Evolutionary conservation across 2,329 filamentous ascomycete species (phyloP).

Genomic region (Bipolaris cookei): DNA sequence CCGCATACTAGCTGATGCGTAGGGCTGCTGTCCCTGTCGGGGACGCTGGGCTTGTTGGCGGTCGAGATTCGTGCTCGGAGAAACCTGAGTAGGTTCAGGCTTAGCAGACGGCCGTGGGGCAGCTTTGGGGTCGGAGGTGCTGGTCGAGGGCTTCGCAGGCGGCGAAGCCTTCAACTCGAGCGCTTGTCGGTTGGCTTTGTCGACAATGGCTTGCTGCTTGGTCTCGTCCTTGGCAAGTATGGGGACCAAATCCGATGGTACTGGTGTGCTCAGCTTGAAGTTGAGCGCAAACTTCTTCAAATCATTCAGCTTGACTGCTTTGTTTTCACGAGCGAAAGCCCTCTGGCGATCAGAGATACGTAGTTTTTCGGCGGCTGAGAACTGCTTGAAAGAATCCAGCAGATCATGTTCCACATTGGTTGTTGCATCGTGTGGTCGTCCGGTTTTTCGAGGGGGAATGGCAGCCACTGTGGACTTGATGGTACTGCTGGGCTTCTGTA

Average conservation of each 20-base stretch:
- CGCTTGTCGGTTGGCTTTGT: conserved; percentile 80
- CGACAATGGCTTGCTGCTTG: conserved; percentile 92
- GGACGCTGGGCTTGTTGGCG: conserved; percentile 56
- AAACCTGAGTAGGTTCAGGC: conserved; percentile 38
- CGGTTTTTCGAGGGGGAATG: conserved; percentile 46
- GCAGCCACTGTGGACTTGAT: conserved; percentile 38
- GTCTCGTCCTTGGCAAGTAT: conserved; percentile 96
- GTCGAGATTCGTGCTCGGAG: conserved; percentile 47
- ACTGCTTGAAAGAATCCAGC: conserved; percentile 68
- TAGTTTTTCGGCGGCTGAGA: conserved; percentile 67
- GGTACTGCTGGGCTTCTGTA: conserved; percentile 38
- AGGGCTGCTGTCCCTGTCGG: conserved; percentile 47
- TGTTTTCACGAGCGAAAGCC: conserved; percentile 69
- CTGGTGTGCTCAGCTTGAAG: conserved; percentile 93
- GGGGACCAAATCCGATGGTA: conserved; percentile 87
- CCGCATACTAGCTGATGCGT: conserved; percentile 54
- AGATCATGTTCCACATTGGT: conserved; percentile 67
- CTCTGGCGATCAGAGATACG: conserved; percentile 63
- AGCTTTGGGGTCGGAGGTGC: conserved; percentile 42
- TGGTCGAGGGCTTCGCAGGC: conserved; percentile 53
- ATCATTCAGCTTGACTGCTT: conserved; percentile 90
- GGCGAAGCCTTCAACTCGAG: conserved; percentile 57
- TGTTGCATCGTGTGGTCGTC: conserved; percentile 59
- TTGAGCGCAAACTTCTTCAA: conserved; percentile 91
- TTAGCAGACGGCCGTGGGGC: conserved; percentile 45